These are phyloP conservation scores for Talaromyces sp. DNA, from an alignment of 2,329 filamentous ascomycete species.

Conservation along the genomic window DNA sequence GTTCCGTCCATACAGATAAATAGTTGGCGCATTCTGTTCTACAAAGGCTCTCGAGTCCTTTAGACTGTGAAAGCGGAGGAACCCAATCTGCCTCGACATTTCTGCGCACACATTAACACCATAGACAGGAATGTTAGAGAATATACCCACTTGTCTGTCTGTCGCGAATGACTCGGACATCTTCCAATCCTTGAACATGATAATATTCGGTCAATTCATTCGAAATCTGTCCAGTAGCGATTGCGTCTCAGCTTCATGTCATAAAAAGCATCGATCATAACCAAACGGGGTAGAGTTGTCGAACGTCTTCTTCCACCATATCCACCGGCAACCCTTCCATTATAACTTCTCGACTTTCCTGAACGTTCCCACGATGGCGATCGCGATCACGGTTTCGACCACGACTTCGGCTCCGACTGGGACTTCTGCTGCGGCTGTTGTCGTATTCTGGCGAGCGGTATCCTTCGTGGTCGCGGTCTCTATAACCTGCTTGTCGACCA, in stretches of 20 bases:
- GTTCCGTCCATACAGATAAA: conserved; percentile 49
- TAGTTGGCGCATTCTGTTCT: conserved; percentile 49
- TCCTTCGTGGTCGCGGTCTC: conserved; percentile 46
- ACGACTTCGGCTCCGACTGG: conserved; percentile 31
- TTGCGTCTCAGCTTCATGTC: conserved; percentile 40
- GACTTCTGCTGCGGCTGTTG: conserved; percentile 33
- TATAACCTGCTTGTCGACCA: conserved; percentile 34
- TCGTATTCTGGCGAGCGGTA: conserved; percentile 42
- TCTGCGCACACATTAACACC: conserved; percentile 34
- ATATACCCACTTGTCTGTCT: conserved; percentile 52
- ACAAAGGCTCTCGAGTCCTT: conserved; percentile 52
- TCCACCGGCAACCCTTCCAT: conserved; percentile 49
- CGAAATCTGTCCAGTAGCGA: conserved; percentile 51
- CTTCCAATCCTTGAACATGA: conserved; percentile 52
- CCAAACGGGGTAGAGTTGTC: conserved; percentile 33
- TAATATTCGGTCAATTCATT: conserved; percentile 53
- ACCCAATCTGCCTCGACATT: conserved; percentile 54
- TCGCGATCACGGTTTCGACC: conserved; percentile 35
- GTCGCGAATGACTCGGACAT: conserved; percentile 57
- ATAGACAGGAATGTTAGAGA: no score
- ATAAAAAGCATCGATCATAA: conserved; percentile 21
- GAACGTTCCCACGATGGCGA: conserved; percentile 34
- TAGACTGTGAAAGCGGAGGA: conserved; percentile 52
- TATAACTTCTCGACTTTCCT: conserved; percentile 49
- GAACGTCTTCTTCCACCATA: conserved; percentile 52